A percentile compares a stretch with the other conserved stretches of the same genome.
These are phyloP conservation scores for Curvularia spicifera DNA, from an alignment of 2,329 filamentous ascomycete species.

Conservation along the genomic window DNA sequence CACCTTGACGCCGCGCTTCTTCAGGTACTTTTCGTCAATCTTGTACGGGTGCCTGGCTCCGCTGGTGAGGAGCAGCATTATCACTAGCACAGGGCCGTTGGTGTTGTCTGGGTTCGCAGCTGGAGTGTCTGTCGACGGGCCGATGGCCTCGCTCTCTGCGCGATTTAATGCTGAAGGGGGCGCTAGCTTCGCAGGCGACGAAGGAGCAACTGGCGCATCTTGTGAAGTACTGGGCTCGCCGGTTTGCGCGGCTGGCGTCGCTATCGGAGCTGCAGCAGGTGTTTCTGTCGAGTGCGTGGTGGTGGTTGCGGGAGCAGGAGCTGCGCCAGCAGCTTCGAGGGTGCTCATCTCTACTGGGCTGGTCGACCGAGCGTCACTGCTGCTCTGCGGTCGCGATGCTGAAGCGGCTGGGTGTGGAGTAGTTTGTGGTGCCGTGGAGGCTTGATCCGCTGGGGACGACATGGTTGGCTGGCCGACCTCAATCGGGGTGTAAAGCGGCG, in stretches of 20 bases:
- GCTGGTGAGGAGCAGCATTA: slow-evolving; percentile 81
- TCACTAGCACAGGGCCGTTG: slow-evolving; percentile 63
- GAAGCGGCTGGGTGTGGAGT: slow-evolving; percentile 30
- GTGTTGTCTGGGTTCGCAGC: slow-evolving; percentile 48
- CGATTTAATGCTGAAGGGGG: slow-evolving; percentile 39
- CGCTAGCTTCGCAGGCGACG: slow-evolving; percentile 30
- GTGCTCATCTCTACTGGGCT: slow-evolving; percentile 48
- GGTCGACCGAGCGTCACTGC: slow-evolving; percentile 30
- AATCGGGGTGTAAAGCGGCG: slow-evolving; percentile 27
- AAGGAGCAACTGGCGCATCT: slow-evolving; percentile 18
- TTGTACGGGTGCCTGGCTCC: slow-evolving; percentile 88
- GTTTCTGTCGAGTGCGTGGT: slow-evolving; percentile 24
- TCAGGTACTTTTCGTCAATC: slow-evolving; percentile 84
- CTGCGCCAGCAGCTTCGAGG: slow-evolving; percentile 31
- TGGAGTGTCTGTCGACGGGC: slow-evolving; percentile 55
- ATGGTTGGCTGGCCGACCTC: slow-evolving; percentile 35
- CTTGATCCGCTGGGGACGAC: slow-evolving; percentile 40
- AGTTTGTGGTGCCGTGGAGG: slow-evolving; percentile 33
- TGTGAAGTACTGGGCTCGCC: slow-evolving; percentile 21
- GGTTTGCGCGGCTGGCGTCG: slow-evolving; percentile 18
- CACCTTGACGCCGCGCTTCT: slow-evolving; percentile 78
- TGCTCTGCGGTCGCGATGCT: slow-evolving; percentile 32
- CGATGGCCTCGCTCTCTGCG: slow-evolving; percentile 55
- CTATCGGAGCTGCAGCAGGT: slow-evolving; percentile 22
- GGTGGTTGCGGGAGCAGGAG: slow-evolving; percentile 21